phyloP scores from a whole-genome alignment of 202 grass and related monocot species.

The Carex sylvatica region DNA sequence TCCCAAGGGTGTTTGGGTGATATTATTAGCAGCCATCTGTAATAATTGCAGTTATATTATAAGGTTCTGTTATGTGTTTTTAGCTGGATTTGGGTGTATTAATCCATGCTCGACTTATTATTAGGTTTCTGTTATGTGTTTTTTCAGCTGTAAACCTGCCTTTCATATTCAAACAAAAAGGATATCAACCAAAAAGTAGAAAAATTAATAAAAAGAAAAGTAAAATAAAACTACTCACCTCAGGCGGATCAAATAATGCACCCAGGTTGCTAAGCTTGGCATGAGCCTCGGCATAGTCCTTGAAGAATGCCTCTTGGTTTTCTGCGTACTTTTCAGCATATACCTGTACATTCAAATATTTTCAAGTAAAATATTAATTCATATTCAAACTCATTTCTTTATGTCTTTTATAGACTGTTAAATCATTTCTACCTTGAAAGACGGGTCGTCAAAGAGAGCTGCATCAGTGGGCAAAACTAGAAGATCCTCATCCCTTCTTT shows the following conservation, averaged over 20 bases:
- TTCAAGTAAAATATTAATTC: not conserved
- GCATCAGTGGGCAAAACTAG: slow-evolving; percentile 87
- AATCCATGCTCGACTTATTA: not conserved
- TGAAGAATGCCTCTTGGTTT: slow-evolving; percentile 79
- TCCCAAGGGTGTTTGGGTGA: not conserved
- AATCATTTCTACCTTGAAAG: slow-evolving; percentile 56
- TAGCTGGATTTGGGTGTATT: not conserved
- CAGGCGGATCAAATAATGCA: slow-evolving; percentile 67
- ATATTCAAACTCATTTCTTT: not conserved
- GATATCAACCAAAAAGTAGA: not conserved
- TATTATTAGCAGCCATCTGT: not conserved
- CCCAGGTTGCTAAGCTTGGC: slow-evolving; percentile 91
- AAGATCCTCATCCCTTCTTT: slow-evolving; percentile 79
- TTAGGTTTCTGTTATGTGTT: not conserved
- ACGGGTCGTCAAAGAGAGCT: slow-evolving; percentile 85
- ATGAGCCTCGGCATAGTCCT: slow-evolving; percentile 86
- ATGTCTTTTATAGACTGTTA: not conserved
- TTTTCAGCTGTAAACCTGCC: too few species aligned
- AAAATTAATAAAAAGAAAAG: not conserved
- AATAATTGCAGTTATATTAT: not conserved
- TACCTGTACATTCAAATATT: slow-evolving; percentile 40
- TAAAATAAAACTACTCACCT: slow-evolving; percentile 40
- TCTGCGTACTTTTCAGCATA: slow-evolving; percentile 77
- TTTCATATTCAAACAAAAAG: not conserved
- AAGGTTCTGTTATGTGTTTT: not conserved